phyloP scores from a whole-genome alignment of 495 filamentous ascomycete species.

The Chaetomium cochliodes region DNA sequence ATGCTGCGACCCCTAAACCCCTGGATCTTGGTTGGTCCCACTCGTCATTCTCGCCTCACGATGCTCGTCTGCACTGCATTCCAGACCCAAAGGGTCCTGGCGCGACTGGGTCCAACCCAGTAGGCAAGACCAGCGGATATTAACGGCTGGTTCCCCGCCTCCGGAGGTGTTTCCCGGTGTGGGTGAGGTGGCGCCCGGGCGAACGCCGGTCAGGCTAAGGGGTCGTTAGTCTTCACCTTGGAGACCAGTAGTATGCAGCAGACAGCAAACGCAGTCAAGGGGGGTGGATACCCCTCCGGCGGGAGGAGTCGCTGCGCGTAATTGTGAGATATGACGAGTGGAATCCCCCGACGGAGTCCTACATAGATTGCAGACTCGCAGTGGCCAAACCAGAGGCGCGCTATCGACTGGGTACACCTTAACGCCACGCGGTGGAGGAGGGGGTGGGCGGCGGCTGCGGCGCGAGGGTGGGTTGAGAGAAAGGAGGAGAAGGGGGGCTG shows the following conservation, averaged over 20 bases:
- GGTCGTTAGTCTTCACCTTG: neutral
- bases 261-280: neutral
- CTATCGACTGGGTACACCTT: neutral
- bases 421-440: slow-evolving; percentile 4
- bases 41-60: neutral
- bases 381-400: neutral
- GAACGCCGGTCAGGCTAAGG: neutral
- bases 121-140: neutral
- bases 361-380: neutral
- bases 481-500: no score
- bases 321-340: neutral
- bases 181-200: slow-evolving; percentile 1
- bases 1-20: neutral
- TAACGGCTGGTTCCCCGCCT: neutral
- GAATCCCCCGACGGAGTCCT: neutral
- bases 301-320: neutral
- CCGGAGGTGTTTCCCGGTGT: neutral
- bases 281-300: neutral
- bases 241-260: neutral
- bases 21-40: neutral
- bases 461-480: neutral
- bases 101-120: neutral
- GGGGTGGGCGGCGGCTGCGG: slow-evolving; percentile 4
- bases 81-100: neutral
- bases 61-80: neutral